A percentile compares a stretch with the other conserved stretches of the same genome.
Conservation (phyloP, 306 rosid species). For the Pterocarpus macrocarpus region DNA sequence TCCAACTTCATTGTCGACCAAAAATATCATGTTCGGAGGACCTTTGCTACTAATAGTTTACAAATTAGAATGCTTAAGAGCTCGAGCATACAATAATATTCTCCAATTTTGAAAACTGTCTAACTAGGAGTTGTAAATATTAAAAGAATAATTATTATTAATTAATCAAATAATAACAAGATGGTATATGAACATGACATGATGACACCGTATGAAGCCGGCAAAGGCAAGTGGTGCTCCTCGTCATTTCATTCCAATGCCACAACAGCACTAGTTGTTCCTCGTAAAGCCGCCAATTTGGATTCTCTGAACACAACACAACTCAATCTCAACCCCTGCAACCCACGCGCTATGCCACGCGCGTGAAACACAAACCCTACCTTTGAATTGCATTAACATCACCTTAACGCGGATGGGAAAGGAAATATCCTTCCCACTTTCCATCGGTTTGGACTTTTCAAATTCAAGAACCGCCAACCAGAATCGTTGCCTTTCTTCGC, state of each 20-base stretch:
- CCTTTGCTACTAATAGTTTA: too few species aligned
- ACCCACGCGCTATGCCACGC: not conserved
- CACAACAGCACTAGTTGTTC: conserved; percentile 38
- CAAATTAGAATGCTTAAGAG: too few species aligned
- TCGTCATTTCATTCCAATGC: conserved; percentile 33
- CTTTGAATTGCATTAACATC: not conserved
- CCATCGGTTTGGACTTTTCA: conserved; percentile 58
- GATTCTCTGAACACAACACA: conserved; percentile 38
- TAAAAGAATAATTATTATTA: too few species aligned
- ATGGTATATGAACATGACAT: not conserved
- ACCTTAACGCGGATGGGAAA: not conserved
- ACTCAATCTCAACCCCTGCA: not conserved
- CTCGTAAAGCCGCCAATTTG: conserved; percentile 43
- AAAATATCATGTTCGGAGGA: too few species aligned
- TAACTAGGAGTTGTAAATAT: too few species aligned
- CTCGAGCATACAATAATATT: too few species aligned
- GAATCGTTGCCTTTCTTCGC: conserved; percentile 49
- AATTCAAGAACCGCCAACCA: conserved; percentile 68
- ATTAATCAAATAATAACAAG: too few species aligned
- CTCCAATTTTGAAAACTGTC: too few species aligned
- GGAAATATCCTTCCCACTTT: conserved; percentile 14
- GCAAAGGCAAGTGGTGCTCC: conserved; percentile 34
- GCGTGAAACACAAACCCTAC: conserved; percentile 23
- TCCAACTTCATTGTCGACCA: too few species aligned
- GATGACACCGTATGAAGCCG: not conserved